Evolutionary conservation across 1,284 basidiomycete species (phyloP), one percentile per base, ranked within the genome.

Genomic region (Afroboletus lepidellus): DNA sequence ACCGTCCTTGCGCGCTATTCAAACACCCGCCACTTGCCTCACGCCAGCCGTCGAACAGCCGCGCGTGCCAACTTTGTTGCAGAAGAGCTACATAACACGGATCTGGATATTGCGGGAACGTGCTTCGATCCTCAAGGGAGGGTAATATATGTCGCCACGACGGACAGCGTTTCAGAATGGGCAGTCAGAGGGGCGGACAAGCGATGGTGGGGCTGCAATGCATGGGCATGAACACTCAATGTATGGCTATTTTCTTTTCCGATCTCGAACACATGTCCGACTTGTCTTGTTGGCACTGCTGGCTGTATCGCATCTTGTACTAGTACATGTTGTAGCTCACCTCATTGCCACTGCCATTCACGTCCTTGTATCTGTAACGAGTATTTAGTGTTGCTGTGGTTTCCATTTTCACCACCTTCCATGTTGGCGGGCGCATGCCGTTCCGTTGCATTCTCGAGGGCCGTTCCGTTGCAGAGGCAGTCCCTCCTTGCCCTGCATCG

Each of bases 61-160:
- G 9, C 54, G 8, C 62, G 56, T 21, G 39, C 55, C 30, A 54
- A 56, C 23, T 16, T 32, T 33, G 52, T 41, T 25, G 53, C 46
- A 20, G 65, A 63, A 24, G 58, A 50, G 23, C 20, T 21, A 27
- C 54, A 54, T 9, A 57, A 64, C 25, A 43, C 74, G 15, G 81
- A 85, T 59, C 64, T 83, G 44, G 84, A 91, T 62, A 71, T 90
- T 43, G 85, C 85, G 0, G 88, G 88, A 9, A 73, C 81, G 44
- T 87, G 87, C 59, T 90, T 90, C 61, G 88, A 90, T 67, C 85
- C 87, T 15, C 73, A 66, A 25, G 88, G 88, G 5, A 74, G 77
- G 57, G 76, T 73, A 61, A 69, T 91, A 51, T 91, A 91, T 63
- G 86, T 85, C 38, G 85, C 83, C 29, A 80, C 80, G 41, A 76